phyloP scores from a whole-genome alignment of 306 rosid species.

The Quercus robur region DNA sequence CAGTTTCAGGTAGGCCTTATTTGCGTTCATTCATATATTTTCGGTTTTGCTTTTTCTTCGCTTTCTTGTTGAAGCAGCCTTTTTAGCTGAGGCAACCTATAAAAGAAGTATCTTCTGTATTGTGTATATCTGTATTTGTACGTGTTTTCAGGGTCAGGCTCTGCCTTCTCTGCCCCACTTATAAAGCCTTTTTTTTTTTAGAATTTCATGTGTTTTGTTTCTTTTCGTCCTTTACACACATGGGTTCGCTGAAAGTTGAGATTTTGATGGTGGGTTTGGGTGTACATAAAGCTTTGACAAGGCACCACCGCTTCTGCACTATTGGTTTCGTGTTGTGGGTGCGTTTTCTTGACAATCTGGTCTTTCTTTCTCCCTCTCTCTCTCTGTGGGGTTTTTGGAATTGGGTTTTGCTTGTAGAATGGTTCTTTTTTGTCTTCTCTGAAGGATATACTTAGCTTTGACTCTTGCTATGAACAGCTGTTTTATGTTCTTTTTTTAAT shows the following conservation, averaged over 20 bases:
- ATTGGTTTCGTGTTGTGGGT: constrained; percentile 25
- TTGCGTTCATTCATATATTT: constrained; percentile 3
- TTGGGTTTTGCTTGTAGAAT: constrained; percentile 12
- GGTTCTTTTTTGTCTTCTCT: constrained; percentile 8
- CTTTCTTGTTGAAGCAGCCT: constrained; percentile 35
- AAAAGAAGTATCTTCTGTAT: not conserved
- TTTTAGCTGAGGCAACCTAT: not conserved
- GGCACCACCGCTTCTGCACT: constrained; percentile 22
- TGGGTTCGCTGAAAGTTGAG: constrained; percentile 37
- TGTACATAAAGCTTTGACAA: constrained; percentile 21
- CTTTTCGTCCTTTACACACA: constrained; percentile 14
- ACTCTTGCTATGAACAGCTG: constrained; percentile 11
- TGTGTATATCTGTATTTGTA: constrained; percentile 28
- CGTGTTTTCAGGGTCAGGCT: constrained; percentile 8
- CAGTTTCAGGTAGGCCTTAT: no score
- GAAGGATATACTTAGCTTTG: constrained; percentile 14
- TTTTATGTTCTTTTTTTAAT: not conserved
- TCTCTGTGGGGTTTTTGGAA: not conserved
- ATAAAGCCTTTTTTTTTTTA: not conserved
- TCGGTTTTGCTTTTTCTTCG: constrained; percentile 30
- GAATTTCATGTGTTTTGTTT: constrained; percentile 31
- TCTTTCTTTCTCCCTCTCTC: not conserved
- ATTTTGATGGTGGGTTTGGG: constrained; percentile 31
- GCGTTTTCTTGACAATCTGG: not conserved
- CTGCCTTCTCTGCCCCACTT: not conserved